These are phyloP conservation scores for Grifola frondosa DNA, from an alignment of 1,284 basidiomycete species.

Conservation along the genomic window DNA sequence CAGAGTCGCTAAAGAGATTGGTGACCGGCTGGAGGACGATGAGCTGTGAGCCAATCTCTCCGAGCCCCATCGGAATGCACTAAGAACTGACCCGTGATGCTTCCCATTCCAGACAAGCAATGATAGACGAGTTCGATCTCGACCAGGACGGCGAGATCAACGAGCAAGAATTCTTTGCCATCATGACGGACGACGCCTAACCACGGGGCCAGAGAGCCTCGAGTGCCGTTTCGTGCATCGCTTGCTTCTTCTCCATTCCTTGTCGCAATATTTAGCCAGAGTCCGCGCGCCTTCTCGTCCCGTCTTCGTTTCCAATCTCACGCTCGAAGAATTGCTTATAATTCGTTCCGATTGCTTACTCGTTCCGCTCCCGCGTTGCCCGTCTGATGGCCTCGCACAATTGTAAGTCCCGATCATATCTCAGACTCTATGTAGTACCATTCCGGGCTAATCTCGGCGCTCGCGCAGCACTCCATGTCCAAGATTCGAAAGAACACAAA, in stretches of 20 bases:
- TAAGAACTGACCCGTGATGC: conserved; percentile 11
- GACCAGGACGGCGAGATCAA: conserved; percentile 98
- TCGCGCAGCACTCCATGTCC: too few species aligned
- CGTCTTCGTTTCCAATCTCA: neutral
- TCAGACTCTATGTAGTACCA: too few species aligned
- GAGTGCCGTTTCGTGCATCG: conserved; percentile 1
- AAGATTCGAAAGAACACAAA: too few species aligned
- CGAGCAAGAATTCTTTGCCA: conserved; percentile 91
- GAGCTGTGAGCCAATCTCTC: conserved; percentile 75
- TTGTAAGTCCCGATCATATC: conserved; percentile 1
- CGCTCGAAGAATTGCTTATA: neutral
- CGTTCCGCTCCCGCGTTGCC: neutral
- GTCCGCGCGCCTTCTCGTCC: conserved; percentile 5
- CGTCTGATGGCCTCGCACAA: neutral
- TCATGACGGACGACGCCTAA: conserved; percentile 92
- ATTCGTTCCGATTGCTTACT: neutral
- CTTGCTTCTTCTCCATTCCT: conserved; percentile 6
- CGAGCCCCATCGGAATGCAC: conserved; percentile 5
- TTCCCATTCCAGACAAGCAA: conserved; percentile 77
- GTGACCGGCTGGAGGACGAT: conserved; percentile 94
- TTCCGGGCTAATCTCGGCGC: too few species aligned
- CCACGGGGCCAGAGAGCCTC: conserved; percentile 5
- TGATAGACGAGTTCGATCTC: conserved; percentile 99
- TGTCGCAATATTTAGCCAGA: too few species aligned
- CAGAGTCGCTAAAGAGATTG: conserved; percentile 95